phyloP scores from a whole-genome alignment of 2,329 filamentous ascomycete species.

The Paramyrothecium sp. region DNA sequence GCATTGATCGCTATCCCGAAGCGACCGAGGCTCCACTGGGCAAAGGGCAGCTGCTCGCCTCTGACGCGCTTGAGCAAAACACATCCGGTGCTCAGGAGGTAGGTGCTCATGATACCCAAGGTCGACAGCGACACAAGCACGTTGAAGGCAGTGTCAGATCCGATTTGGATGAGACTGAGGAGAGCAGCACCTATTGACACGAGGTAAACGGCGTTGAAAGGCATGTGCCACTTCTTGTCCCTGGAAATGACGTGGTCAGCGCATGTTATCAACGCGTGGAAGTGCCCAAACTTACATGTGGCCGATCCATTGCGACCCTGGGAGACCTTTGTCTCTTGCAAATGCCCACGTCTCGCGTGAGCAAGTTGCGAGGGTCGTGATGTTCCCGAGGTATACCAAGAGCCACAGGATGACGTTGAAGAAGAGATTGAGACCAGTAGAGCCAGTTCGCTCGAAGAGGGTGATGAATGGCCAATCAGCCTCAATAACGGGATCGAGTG shows the following conservation, averaged over 20 bases:
- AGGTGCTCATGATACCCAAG: slow-evolving; percentile 28
- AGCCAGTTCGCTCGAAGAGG: slow-evolving; percentile 13
- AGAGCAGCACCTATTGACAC: slow-evolving; percentile 23
- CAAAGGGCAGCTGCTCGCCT: slow-evolving; percentile 27
- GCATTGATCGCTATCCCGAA: slow-evolving; percentile 37
- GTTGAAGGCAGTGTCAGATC: slow-evolving; percentile 30
- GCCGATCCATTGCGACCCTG: neutral
- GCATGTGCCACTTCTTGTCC: slow-evolving; percentile 20
- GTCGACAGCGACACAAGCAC: slow-evolving; percentile 30
- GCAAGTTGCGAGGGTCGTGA: neutral
- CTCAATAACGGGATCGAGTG: slow-evolving; percentile 7
- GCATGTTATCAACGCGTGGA: neutral
- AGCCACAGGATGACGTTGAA: slow-evolving; percentile 7
- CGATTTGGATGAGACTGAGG: slow-evolving; percentile 30
- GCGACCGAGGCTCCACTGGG: slow-evolving; percentile 34
- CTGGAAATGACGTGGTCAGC: neutral
- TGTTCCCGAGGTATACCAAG: slow-evolving; percentile 1
- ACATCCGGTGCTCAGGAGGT: slow-evolving; percentile 29
- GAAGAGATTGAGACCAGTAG: slow-evolving; percentile 3
- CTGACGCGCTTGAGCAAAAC: slow-evolving; percentile 30
- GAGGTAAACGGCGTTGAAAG: slow-evolving; percentile 28
- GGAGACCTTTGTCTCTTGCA: neutral
- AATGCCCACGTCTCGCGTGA: slow-evolving; percentile 1
- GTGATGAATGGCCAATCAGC: slow-evolving; percentile 24
- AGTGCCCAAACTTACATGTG: neutral